Evolutionary conservation across 805 yeast genomes (phyloP).

Genomic region (Candida sithepensis): DNA sequence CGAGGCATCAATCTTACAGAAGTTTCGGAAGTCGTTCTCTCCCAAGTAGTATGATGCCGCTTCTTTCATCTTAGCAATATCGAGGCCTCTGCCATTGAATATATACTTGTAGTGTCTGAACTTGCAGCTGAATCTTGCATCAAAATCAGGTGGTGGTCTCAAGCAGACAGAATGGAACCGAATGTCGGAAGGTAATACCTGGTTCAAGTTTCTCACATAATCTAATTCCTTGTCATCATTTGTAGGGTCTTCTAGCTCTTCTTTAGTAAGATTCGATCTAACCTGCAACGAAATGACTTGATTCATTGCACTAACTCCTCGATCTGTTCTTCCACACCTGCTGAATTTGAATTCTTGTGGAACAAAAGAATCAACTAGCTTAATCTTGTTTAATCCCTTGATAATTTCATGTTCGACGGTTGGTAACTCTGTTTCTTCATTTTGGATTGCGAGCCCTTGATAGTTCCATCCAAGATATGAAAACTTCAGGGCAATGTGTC

Average conservation of each 20-base stretch:
- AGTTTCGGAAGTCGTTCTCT: slow-evolving; percentile 86
- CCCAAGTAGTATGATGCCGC: slow-evolving; percentile 69
- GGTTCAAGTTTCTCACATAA: slow-evolving; percentile 71
- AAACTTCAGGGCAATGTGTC: slow-evolving; percentile 77
- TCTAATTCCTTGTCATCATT: slow-evolving; percentile 71
- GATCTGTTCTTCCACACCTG: slow-evolving; percentile 92
- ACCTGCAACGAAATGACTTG: slow-evolving; percentile 83
- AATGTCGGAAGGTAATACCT: slow-evolving; percentile 76
- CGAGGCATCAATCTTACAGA: slow-evolving; percentile 91
- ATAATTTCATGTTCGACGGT: slow-evolving; percentile 81
- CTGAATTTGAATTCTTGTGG: slow-evolving; percentile 70
- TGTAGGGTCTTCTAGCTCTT: slow-evolving; percentile 54
- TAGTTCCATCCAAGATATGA: slow-evolving; percentile 94
- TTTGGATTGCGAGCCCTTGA: slow-evolving; percentile 83
- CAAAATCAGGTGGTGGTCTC: slow-evolving; percentile 78
- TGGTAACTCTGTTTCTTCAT: slow-evolving; percentile 70
- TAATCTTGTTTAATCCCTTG: slow-evolving; percentile 65
- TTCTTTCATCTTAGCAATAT: slow-evolving; percentile 60
- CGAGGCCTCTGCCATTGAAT: slow-evolving; percentile 55
- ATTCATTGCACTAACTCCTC: slow-evolving; percentile 95
- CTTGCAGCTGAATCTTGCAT: slow-evolving; percentile 90
- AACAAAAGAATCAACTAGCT: slow-evolving; percentile 56
- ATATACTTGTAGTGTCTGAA: slow-evolving; percentile 83
- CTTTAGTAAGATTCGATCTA: slow-evolving; percentile 61
- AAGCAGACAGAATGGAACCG: slow-evolving; percentile 77